Evolutionary conservation across 345 rosid genomes (phyloP), one percentile per base, ranked within the genome.

Genomic region (Moricandia moricandioides): DNA sequence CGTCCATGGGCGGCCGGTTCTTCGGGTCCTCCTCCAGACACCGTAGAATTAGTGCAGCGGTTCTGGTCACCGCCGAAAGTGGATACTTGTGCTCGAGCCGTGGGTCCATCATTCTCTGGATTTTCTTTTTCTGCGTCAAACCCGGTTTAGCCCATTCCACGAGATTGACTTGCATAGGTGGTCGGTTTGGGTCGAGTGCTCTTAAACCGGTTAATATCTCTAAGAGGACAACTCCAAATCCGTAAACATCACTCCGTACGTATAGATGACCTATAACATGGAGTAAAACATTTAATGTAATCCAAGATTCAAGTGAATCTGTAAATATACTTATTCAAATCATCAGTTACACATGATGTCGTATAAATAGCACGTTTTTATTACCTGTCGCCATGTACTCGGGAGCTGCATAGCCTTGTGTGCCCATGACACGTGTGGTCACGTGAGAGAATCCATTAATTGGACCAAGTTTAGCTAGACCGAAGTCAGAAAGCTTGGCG

Each of bases 401-500:
- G 0, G 97, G 98, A 47, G 97, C 98, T 8, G 97, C 93, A 29
- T 93, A 93, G 1, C 98, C 98, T 9, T 77, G 86, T 0, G 98
- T 93, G 70, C 98, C 97, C 85, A 91, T 75, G 31, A 89, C 78
- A 8, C 83, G 82, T 0, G 97, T 91, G 33, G 98, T 84, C 3
- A 93, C 84, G 16, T 93, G 97, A 0, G 96, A 82, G 45, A 74
- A 37, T 66, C 96, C 98, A 57, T 87, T 83, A 0, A 79, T 70
- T 0, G 98, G 98, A 8, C 98, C 97, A 1, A 79, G 61, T 70
- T 89, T 93, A 0, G 93, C 98, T 9, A 93, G 72, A 34, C 98
- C 98, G 39, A 93, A 93, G 74, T 91, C 97, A 0, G 98, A 93
- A 33, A 93, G 89, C 69, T 91, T 93, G 11, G 97, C 88, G 65